phyloP scores from a whole-genome alignment of 2,329 filamentous ascomycete genomes.

The Talaromyces sp. region DNA sequence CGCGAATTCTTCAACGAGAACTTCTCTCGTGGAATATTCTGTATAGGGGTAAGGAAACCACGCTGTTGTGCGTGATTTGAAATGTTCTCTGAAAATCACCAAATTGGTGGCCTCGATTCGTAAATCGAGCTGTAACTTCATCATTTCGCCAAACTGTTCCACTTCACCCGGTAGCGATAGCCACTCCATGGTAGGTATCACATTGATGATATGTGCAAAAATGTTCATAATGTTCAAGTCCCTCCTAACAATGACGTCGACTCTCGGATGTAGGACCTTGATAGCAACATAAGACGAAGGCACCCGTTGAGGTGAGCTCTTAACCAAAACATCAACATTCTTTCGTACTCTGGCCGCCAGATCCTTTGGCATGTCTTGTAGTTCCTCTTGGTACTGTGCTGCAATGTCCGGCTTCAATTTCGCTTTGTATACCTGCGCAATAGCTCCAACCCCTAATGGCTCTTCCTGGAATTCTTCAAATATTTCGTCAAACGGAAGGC shows the following conservation, averaged over 20 bases:
- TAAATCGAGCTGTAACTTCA: constrained; percentile 93
- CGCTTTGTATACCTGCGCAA: constrained; percentile 96
- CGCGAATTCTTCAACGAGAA: constrained; percentile 92
- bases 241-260: constrained; percentile 84
- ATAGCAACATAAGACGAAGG: constrained; percentile 92
- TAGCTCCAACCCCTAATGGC: constrained; percentile 89
- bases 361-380: constrained; percentile 53
- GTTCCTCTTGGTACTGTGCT: constrained; percentile 58
- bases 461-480: constrained; percentile 93
- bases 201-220: constrained; percentile 80
- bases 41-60: constrained; percentile 95
- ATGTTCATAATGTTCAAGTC: constrained; percentile 92
- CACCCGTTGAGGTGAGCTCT: constrained; percentile 78
- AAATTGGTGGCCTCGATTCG: constrained; percentile 93
- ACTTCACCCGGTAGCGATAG: constrained; percentile 94
- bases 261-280: constrained; percentile 90
- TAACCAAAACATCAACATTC: constrained; percentile 82
- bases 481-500: constrained; percentile 78
- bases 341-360: constrained; percentile 69
- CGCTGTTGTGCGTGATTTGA: constrained; percentile 84
- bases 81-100: constrained; percentile 80
- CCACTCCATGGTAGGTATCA: constrained; percentile 94
- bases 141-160: constrained; percentile 93
- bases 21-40: constrained; percentile 86
- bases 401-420: constrained; percentile 80